Conservation (phyloP, 345 rosid species). For the Acer yangbiense region DNA sequence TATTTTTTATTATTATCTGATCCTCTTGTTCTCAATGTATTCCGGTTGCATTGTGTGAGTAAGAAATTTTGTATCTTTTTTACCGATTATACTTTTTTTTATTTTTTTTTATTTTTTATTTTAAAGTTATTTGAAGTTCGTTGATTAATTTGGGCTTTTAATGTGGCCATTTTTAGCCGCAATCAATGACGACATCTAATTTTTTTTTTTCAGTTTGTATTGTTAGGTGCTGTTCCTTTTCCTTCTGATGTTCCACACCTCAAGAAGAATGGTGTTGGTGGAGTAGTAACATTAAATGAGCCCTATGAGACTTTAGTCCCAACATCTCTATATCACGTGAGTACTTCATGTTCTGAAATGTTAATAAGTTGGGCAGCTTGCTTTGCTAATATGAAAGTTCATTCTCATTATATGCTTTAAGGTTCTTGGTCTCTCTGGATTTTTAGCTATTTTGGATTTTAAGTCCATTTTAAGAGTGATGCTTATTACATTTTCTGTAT, state of each 20-base stretch:
- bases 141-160: neutral
- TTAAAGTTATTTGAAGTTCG: neutral
- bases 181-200: conserved; percentile 6
- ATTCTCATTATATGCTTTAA: neutral
- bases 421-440: neutral
- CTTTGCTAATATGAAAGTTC: neutral
- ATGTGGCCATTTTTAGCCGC: neutral
- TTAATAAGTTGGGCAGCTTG: neutral
- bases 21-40: neutral
- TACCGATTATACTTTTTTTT: neutral
- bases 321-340: conserved; percentile 67
- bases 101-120: neutral
- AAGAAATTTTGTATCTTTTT: neutral
- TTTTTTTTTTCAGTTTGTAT: conserved; percentile 49
- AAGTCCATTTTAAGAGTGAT: neutral
- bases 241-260: conserved; percentile 72
- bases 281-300: conserved; percentile 78
- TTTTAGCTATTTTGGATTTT: neutral
- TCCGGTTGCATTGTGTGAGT: neutral
- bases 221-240: conserved; percentile 86
- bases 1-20: neutral
- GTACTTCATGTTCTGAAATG: conserved; percentile 11
- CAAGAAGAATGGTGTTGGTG: conserved; percentile 70
- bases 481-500: neutral
- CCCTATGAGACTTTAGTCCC: conserved; percentile 90